Conservation (phyloP, 2,329 filamentous ascomycete genomes). For the Ophiostoma sp. region DNA sequence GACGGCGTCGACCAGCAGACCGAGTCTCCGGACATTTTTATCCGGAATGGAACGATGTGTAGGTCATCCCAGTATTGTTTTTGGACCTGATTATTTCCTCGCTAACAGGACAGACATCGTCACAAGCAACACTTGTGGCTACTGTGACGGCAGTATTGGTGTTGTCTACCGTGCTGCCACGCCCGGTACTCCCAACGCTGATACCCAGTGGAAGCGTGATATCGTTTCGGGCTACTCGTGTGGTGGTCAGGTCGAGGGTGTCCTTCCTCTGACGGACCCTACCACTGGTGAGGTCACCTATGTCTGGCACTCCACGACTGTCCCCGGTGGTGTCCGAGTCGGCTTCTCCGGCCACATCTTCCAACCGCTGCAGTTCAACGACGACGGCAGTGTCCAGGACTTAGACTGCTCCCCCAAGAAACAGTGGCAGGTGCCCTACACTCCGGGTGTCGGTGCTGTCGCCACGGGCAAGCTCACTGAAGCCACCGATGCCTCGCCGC, state of each 20-base stretch:
- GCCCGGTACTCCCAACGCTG: not conserved
- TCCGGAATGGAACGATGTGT: not conserved
- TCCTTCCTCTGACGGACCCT: not conserved
- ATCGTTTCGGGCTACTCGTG: not conserved
- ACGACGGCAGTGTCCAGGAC: not conserved
- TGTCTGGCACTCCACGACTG: not conserved
- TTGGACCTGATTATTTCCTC: too few species aligned
- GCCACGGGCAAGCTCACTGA: not conserved
- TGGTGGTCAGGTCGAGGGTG: not conserved
- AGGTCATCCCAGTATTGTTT: not conserved
- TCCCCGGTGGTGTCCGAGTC: not conserved
- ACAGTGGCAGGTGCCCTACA: not conserved
- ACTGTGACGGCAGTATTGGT: not conserved
- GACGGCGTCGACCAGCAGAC: not conserved
- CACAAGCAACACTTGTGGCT: not conserved
- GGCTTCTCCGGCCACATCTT: constrained; percentile 3
- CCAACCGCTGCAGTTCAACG: not conserved
- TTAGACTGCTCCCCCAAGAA: not conserved
- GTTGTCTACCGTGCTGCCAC: not conserved
- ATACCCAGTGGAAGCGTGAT: not conserved
- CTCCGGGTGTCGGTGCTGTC: not conserved
- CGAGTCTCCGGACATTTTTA: not conserved
- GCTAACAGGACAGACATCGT: not conserved
- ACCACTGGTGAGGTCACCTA: not conserved
- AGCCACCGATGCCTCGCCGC: not conserved